Conservation (phyloP, 345 rosid species). For the Capsella bursapastoris region DNA sequence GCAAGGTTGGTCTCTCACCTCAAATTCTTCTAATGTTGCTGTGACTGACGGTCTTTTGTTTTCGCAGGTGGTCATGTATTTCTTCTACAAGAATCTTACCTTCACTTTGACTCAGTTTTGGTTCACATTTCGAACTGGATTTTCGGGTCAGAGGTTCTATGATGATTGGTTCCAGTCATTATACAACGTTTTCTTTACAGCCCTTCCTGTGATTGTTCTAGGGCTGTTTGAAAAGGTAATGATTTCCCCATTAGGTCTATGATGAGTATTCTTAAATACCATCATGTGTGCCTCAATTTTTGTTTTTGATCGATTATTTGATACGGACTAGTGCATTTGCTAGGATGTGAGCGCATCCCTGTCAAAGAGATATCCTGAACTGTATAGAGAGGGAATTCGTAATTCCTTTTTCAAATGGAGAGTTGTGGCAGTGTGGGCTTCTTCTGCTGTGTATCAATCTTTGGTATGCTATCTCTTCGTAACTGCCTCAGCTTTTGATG, state of each 20-base stretch:
- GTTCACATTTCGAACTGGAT: slow-evolving; percentile 96
- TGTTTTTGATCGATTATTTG: not conserved
- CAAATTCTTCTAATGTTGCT: no score
- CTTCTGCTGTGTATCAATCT: slow-evolving; percentile 87
- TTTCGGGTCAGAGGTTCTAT: slow-evolving; percentile 98
- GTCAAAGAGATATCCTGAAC: slow-evolving; percentile 91
- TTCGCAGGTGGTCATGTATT: slow-evolving; percentile 91
- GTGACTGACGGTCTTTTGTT: slow-evolving; percentile 7
- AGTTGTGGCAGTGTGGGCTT: slow-evolving; percentile 86
- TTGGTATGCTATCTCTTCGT: slow-evolving; percentile 74
- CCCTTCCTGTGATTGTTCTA: slow-evolving; percentile 84
- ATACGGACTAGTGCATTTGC: not conserved
- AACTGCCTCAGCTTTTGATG: slow-evolving; percentile 58
- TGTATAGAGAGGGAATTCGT: slow-evolving; percentile 86
- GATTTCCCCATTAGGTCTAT: not conserved
- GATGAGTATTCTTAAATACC: not conserved
- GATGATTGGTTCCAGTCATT: slow-evolving; percentile 99
- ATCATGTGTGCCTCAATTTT: not conserved
- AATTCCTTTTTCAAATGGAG: slow-evolving; percentile 89
- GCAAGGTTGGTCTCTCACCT: slow-evolving; percentile 66
- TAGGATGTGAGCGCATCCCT: slow-evolving; percentile 97
- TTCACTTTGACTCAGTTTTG: slow-evolving; percentile 98
- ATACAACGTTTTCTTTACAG: slow-evolving; percentile 87
- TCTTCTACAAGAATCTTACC: slow-evolving; percentile 97
- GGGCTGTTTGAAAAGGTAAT: slow-evolving; percentile 95